Evolutionary conservation across 2,329 filamentous ascomycete species (phyloP).

Genomic region (Hypoxylon sp.): DNA sequence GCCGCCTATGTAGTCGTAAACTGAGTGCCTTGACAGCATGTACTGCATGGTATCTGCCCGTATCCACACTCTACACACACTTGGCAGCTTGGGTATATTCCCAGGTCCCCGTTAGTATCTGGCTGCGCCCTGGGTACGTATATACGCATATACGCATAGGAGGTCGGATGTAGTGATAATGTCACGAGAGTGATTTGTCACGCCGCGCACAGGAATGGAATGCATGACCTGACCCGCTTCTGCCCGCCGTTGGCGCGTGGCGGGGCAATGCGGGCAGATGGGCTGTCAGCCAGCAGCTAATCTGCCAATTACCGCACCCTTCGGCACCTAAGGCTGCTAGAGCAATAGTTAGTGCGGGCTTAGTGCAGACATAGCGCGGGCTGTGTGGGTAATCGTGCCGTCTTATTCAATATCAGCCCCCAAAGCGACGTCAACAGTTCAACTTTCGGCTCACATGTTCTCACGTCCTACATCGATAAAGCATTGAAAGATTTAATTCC

Average conservation of each 20-base stretch:
- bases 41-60: too few species aligned
- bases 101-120: too few species aligned
- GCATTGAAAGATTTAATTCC: background rate
- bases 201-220: constrained; percentile 12
- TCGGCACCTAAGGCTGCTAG: too few species aligned
- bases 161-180: background rate
- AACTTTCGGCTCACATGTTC: constrained; percentile 10
- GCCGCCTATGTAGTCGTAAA: too few species aligned
- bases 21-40: too few species aligned
- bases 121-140: background rate
- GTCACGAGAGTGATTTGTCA: constrained; percentile 30
- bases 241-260: constrained; percentile 20
- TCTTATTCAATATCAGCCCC: constrained; percentile 19
- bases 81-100: too few species aligned
- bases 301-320: too few species aligned
- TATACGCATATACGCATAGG: background rate
- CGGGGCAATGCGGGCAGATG: constrained; percentile 16
- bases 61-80: too few species aligned
- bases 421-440: constrained; percentile 11
- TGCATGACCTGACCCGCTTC: constrained; percentile 27
- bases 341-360: too few species aligned
- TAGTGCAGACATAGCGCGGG: too few species aligned
- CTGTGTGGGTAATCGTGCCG: constrained; percentile 5
- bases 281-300: too few species aligned
- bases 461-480: background rate